These are phyloP conservation scores for Sphagnum fallax DNA, from an alignment of 228 moss, liverwort and hornwort species.

Conservation along the genomic window DNA sequence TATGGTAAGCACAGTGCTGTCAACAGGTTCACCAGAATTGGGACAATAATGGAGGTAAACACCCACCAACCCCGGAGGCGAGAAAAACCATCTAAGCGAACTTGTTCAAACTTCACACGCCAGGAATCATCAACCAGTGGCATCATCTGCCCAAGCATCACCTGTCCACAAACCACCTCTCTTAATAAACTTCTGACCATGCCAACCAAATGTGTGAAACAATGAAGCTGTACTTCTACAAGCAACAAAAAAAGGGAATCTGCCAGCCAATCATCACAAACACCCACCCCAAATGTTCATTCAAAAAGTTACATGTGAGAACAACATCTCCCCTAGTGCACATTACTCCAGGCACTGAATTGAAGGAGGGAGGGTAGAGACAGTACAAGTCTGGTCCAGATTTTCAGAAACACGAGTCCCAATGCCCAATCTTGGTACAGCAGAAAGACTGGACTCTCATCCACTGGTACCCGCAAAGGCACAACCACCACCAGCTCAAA, in stretches of 20 bases:
- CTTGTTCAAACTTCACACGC: conserved; percentile 92
- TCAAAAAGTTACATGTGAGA: too few relatives aligned
- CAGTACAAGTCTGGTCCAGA: conserved; percentile 97
- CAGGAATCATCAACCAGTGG: conserved; percentile 92
- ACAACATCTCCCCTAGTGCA: too few relatives aligned
- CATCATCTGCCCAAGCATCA: conserved; percentile 93
- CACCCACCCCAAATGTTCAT: too few relatives aligned
- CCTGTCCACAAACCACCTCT: conserved; percentile 32
- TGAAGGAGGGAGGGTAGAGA: neutral
- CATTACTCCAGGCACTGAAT: too few relatives aligned
- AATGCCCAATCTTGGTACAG: conserved; percentile 99
- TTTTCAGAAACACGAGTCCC: conserved; percentile 91
- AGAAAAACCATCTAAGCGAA: conserved; percentile 89
- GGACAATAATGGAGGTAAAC: conserved; percentile 71
- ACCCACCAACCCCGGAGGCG: conserved; percentile 86
- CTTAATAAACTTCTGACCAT: neutral
- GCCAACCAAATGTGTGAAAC: neutral
- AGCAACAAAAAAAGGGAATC: neutral
- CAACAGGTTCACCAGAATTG: conserved; percentile 75
- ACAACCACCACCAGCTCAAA: conserved; percentile 94
- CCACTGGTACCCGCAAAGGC: conserved; percentile 88
- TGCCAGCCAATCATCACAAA: too few relatives aligned
- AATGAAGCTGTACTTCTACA: neutral
- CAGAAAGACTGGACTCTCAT: conserved; percentile 90
- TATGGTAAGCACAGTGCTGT: conserved; percentile 73